Evolutionary conservation across 345 rosid genomes (phyloP), one percentile per base, ranked within the genome.

Genomic region (Murraya paniculata): DNA sequence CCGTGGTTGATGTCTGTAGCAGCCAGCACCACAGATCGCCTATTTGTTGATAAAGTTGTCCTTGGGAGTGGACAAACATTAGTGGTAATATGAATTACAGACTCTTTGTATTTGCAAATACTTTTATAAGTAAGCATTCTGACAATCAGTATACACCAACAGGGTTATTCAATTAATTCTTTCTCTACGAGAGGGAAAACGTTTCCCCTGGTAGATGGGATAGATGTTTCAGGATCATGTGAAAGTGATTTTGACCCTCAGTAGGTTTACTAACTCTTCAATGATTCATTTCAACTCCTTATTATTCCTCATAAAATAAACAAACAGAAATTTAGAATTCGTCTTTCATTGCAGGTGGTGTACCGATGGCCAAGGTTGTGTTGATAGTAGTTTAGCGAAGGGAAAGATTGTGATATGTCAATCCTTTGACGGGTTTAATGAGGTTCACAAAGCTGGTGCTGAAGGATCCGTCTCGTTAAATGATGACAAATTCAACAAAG

Each of bases 1-100:
- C 91, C 89, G 5, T 90, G 94, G 91, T 24, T 83, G 4, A 67
- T 90, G 45, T n/a, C 82, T 0, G 87, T 86, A 9, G 90, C 86
- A 71, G 90, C 89, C 21, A 87, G 90, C 71, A 82, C n/a, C 64
- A 88, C 72, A 0, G 89, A 90, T 84, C 87, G 89, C 28, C 25
- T 1, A 45, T 31, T 88, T 60, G 2, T 72, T 28, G 77, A 77
- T 67, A 83, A 82, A 55, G 78, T 85, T 71, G 82, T 82, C 50
- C 85, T 88, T 7, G 90, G 79, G 2, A 80, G 87, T 50, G 85
- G 84, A 57, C 72, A 74, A 57, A 81, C 77, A 7, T 5, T 87
- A 41, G 14, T 13, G 8, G 91, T 91, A 45, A 45, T 45, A 81
- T 38, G 90, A 62, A 35, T 73, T 67, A 62, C 28, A 5, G 3